Conservation (phyloP, 257 asterid species). For the Solanum paucissectum region DNA sequence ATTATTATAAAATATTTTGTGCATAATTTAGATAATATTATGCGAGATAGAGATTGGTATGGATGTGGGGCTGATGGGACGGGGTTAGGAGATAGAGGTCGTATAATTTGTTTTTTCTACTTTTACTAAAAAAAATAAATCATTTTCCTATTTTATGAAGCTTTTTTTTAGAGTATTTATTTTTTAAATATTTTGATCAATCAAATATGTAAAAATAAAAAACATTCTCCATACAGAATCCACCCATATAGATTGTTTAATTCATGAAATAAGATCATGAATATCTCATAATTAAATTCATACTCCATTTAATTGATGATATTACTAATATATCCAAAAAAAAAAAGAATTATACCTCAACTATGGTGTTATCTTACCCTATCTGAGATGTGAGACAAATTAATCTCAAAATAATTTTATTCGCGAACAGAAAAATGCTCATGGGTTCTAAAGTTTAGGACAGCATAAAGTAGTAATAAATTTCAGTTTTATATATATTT, state of each 20-base stretch:
- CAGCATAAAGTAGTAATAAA: not conserved
- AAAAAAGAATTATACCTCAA: not conserved
- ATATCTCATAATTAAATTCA: not conserved
- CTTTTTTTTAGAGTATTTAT: not conserved
- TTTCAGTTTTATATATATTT: not conserved
- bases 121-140: too few species aligned
- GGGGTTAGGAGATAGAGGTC: too few species aligned
- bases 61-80: too few species aligned
- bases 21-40: too few species aligned
- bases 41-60: too few species aligned
- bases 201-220: too few species aligned
- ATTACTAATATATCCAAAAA: not conserved
- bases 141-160: too few species aligned
- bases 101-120: too few species aligned
- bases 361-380: not conserved
- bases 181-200: too few species aligned
- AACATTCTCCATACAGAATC: too few species aligned
- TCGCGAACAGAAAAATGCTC: rapidly evolving
- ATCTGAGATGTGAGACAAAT: not conserved
- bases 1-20: too few species aligned
- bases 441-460: not conserved
- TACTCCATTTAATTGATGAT: not conserved
- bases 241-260: not conserved
- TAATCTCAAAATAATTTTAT: not conserved
- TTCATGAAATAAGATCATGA: not conserved